Conservation (phyloP, 1,284 basidiomycete genomes). For the Anthracocystis setariae region DNA sequence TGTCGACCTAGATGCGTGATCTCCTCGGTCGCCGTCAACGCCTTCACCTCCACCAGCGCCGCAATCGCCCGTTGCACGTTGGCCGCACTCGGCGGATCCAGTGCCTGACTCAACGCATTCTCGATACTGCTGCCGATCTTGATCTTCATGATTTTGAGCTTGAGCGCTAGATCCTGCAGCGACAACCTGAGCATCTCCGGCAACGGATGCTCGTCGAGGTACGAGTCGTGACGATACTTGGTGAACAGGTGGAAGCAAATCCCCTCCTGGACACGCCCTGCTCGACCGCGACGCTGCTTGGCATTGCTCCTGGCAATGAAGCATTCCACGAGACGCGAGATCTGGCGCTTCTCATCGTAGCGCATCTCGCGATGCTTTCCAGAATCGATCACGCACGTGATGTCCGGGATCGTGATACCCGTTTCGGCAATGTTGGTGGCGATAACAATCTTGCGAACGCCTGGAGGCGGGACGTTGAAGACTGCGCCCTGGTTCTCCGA, state of each 20-base stretch:
- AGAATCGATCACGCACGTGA: slow-evolving; percentile 95
- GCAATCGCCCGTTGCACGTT: slow-evolving; percentile 93
- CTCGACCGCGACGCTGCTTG: slow-evolving; percentile 87
- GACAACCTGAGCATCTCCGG: slow-evolving; percentile 97
- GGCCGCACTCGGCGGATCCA: slow-evolving; percentile 86
- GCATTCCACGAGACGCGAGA: slow-evolving; percentile 90
- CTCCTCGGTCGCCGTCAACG: slow-evolving; percentile 84
- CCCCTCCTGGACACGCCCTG: slow-evolving; percentile 90
- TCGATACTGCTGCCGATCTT: slow-evolving; percentile 84
- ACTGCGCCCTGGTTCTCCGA: slow-evolving; percentile 86
- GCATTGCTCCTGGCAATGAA: slow-evolving; percentile 94
- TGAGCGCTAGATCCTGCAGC: slow-evolving; percentile 89
- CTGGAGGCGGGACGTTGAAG: slow-evolving; percentile 83
- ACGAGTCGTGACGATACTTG: slow-evolving; percentile 81
- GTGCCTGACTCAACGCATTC: slow-evolving; percentile 84
- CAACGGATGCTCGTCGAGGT: slow-evolving; percentile 86
- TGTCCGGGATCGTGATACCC: slow-evolving; percentile 97
- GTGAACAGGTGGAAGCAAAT: slow-evolving; percentile 97
- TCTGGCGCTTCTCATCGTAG: slow-evolving; percentile 97
- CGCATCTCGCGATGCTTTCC: slow-evolving; percentile 79
- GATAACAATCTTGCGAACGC: slow-evolving; percentile 89
- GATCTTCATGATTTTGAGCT: slow-evolving; percentile 96
- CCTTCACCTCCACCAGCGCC: slow-evolving; percentile 89
- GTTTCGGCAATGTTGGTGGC: slow-evolving; percentile 82
- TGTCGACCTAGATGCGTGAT: slow-evolving; percentile 94